Percentiles rank a stretch among this genome's conserved stretches.
These are phyloP conservation scores for Pascua sp. DNA, from an alignment of 1,284 basidiomycete species.

Conservation along the genomic window DNA sequence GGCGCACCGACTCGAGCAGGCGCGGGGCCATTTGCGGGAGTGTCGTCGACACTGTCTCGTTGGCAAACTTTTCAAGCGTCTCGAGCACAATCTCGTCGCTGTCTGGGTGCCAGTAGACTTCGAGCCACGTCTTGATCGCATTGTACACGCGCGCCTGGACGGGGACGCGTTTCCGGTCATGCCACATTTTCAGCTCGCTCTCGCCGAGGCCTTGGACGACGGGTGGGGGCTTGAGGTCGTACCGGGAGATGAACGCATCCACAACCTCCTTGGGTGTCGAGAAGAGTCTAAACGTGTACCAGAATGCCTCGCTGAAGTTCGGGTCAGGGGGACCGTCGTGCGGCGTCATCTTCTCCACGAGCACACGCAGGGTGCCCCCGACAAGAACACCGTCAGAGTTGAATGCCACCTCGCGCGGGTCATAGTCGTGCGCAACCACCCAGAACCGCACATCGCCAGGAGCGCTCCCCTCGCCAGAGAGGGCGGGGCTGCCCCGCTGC, in stretches of 20 bases:
- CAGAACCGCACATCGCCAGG: constrained; percentile 39
- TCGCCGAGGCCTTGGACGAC: constrained; percentile 28
- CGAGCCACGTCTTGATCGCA: constrained; percentile 89
- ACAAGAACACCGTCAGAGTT: constrained; percentile 85
- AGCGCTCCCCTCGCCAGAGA: constrained; percentile 8
- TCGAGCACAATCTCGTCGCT: constrained; percentile 55
- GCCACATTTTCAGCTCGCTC: constrained; percentile 70
- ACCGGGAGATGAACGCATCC: constrained; percentile 72
- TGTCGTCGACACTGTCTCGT: constrained; percentile 32
- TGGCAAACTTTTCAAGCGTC: constrained; percentile 45
- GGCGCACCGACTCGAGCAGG: constrained; percentile 35
- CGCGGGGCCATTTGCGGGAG: constrained; percentile 40
- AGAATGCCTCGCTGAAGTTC: constrained; percentile 82
- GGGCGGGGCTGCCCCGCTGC: constrained; percentile 1
- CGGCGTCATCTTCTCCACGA: constrained; percentile 96
- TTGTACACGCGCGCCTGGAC: constrained; percentile 86
- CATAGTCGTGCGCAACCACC: constrained; percentile 48
- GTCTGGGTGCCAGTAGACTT: constrained; percentile 76
- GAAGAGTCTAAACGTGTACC: constrained; percentile 94
- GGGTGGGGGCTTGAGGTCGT: constrained; percentile 60
- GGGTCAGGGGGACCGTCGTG: constrained; percentile 80
- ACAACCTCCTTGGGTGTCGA: constrained; percentile 72
- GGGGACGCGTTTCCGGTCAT: constrained; percentile 78
- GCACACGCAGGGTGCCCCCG: constrained; percentile 79
- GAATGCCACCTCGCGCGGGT: constrained; percentile 77